Conservation (phyloP, 2,329 filamentous ascomycete genomes). For the Epichloe sylvatica region DNA sequence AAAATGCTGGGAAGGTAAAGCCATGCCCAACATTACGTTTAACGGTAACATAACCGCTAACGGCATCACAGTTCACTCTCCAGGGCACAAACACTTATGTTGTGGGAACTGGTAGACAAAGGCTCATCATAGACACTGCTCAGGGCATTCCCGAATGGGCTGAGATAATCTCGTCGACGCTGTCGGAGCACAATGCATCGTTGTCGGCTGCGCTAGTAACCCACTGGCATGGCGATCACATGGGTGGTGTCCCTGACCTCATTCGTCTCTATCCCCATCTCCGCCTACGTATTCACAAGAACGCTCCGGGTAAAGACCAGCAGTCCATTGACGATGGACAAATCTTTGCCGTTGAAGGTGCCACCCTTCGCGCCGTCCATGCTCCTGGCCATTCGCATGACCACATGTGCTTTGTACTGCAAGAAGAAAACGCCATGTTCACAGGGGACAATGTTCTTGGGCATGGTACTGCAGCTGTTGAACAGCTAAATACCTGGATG, state of each 20-base stretch:
- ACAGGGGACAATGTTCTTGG: constrained; percentile 64
- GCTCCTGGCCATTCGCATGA: constrained; percentile 59
- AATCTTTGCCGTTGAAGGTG: constrained; percentile 35
- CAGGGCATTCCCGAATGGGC: constrained; percentile 51
- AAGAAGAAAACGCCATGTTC: constrained; percentile 54
- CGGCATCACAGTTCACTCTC: constrained; percentile 29
- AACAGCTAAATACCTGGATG: constrained; percentile 51
- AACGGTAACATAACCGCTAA: neutral
- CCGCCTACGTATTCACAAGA: constrained; percentile 37
- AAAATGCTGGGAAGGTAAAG: constrained; percentile 29
- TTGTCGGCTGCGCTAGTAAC: constrained; percentile 41
- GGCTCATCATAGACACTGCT: constrained; percentile 60
- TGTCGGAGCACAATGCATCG: neutral
- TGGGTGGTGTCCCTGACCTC: constrained; percentile 50
- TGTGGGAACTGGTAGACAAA: constrained; percentile 45
- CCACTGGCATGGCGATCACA: constrained; percentile 65
- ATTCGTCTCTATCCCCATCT: constrained; percentile 12
- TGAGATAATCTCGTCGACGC: constrained; percentile 17
- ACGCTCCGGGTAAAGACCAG: constrained; percentile 30
- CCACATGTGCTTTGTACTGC: constrained; percentile 50
- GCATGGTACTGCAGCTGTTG: constrained; percentile 60
- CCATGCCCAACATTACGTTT: neutral
- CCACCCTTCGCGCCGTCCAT: constrained; percentile 47
- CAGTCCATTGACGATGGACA: constrained; percentile 31
- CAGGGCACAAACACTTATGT: constrained; percentile 66